Conservation (phyloP, 2,329 filamentous ascomycete genomes). For the Stagonosporopsis chrysanthemi region DNA sequence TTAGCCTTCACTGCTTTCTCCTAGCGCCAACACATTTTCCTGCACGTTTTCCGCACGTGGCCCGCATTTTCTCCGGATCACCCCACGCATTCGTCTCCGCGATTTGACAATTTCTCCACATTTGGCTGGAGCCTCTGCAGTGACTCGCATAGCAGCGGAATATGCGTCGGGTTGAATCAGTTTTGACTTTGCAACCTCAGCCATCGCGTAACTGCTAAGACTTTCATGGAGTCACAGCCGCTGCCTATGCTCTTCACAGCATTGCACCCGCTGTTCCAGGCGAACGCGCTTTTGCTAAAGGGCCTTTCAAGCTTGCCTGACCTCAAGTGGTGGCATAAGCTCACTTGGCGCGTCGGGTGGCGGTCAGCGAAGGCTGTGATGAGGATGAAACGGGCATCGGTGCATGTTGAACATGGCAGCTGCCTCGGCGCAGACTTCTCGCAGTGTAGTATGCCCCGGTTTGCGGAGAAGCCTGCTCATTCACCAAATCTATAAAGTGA, state of each 20-base stretch:
- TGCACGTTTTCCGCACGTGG: conserved; percentile 6
- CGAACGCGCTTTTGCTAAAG: conserved; percentile 5
- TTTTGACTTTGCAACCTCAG: not conserved
- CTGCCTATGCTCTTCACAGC: conserved; percentile 25
- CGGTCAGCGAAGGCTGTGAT: conserved; percentile 19
- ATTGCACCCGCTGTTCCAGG: conserved; percentile 23
- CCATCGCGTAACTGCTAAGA: conserved; percentile 12
- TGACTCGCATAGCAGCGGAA: conserved; percentile 11
- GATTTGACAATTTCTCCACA: conserved; percentile 9
- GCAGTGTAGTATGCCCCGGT: conserved; percentile 11
- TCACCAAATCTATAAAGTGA: conserved; percentile 30
- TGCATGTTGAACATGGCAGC: conserved; percentile 17
- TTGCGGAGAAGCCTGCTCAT: conserved; percentile 37
- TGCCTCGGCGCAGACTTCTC: conserved; percentile 28
- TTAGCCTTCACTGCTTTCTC: not conserved
- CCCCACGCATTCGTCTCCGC: conserved; percentile 30
- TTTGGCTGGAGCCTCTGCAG: not conserved
- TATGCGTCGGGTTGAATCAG: conserved; percentile 19
- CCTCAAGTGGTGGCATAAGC: conserved; percentile 24
- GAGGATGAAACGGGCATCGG: conserved; percentile 25
- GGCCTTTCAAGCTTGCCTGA: conserved; percentile 8
- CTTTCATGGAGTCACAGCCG: conserved; percentile 25
- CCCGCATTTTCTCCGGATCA: conserved; percentile 27
- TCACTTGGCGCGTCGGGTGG: conserved; percentile 33
- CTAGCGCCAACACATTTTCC: conserved; percentile 15